Conservation (phyloP, 371 early-diverging fungal genomes). For the Rhizomucor pusillus region DNA sequence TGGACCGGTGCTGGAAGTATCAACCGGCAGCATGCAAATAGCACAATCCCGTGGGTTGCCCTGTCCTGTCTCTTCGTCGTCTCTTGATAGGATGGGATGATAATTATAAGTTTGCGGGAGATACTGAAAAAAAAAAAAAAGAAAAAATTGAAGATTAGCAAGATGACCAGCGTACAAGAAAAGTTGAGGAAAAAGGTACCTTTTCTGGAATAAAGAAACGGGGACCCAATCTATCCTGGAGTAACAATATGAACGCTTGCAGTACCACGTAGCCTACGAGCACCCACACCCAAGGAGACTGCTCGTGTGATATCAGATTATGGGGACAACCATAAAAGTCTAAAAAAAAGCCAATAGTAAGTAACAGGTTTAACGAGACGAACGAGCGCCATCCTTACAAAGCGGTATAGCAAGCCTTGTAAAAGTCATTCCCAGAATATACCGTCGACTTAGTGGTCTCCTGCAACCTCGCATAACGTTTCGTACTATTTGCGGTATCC, state of each 20-base stretch:
- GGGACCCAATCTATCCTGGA: constrained; percentile 73
- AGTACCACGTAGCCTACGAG: constrained; percentile 55
- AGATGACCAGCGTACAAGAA: neutral
- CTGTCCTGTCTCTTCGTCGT: constrained; percentile 16
- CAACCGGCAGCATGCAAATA: constrained; percentile 75
- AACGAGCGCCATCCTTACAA: constrained; percentile 36
- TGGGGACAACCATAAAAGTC: constrained; percentile 64
- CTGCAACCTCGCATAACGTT: constrained; percentile 64
- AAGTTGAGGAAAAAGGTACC: constrained; percentile 35
- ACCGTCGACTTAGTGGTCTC: constrained; percentile 57
- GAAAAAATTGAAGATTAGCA: neutral
- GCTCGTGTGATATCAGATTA: constrained; percentile 53
- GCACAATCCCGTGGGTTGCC: constrained; percentile 54
- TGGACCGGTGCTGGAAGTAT: constrained; percentile 30
- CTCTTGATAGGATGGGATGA: constrained; percentile 55
- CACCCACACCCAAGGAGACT: constrained; percentile 53
- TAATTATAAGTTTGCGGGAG: constrained; percentile 74
- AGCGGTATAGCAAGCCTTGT: constrained; percentile 62
- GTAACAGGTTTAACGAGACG: neutral
- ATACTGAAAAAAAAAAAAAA: constrained; percentile 28
- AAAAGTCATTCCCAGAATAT: constrained; percentile 61
- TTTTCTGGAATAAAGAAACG: constrained; percentile 72
- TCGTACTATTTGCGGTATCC: constrained; percentile 79
- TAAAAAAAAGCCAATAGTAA: constrained; percentile 7
- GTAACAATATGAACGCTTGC: constrained; percentile 58